Evolutionary conservation across 495 filamentous ascomycete species (phyloP).

Genomic region (Tuber indicum): DNA sequence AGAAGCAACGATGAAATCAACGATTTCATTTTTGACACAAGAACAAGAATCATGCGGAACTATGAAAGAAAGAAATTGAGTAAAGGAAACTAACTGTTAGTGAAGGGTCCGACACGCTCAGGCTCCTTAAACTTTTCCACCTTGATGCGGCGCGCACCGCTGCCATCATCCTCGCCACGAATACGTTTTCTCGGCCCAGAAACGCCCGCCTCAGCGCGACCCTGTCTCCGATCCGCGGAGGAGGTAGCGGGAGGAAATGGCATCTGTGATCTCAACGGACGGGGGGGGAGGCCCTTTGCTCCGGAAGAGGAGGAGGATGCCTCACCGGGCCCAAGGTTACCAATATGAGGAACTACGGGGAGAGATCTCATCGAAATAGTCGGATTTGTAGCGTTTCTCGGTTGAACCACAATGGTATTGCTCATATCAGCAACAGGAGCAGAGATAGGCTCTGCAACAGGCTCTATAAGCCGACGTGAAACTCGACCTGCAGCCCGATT

Average conservation of each 20-base stretch:
- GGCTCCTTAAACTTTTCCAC: background rate
- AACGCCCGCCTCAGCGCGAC: background rate
- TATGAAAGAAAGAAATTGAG: background rate
- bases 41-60: background rate
- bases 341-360: background rate
- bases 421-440: background rate
- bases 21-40: background rate
- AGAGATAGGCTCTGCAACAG: background rate
- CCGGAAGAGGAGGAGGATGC: background rate
- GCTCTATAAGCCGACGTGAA: background rate
- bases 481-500: background rate
- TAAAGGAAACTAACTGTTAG: background rate
- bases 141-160: background rate
- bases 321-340: background rate
- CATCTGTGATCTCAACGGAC: background rate
- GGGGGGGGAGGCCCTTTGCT: background rate
- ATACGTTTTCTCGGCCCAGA: background rate
- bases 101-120: background rate
- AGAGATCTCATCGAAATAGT: background rate
- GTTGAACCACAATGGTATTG: background rate
- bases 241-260: background rate
- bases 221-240: background rate
- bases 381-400: background rate
- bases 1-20: background rate
- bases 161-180: background rate